phyloP scores from a whole-genome alignment of 2,329 filamentous ascomycete species.

The Alternaria rosae region DNA sequence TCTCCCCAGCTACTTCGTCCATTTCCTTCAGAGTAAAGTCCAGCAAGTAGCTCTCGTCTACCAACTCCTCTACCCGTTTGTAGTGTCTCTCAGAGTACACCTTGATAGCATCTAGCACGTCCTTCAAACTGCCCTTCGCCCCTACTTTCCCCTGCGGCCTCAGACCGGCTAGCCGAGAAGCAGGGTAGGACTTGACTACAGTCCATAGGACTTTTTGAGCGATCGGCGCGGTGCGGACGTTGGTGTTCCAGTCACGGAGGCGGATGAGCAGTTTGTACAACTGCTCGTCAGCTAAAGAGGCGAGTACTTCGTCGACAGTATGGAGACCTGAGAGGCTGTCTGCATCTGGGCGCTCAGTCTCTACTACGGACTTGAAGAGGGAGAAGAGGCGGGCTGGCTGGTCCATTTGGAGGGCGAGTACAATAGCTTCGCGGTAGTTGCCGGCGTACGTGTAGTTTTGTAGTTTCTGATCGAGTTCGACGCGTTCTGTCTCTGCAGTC shows the following conservation, averaged over 20 bases:
- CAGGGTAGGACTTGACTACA: conserved; percentile 81
- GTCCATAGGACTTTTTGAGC: conserved; percentile 85
- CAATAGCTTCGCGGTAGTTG: conserved; percentile 92
- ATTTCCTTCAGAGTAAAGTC: conserved; percentile 94
- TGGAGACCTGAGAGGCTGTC: conserved; percentile 70
- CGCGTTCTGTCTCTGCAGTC: conserved; percentile 75
- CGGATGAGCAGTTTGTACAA: conserved; percentile 82
- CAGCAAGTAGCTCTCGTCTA: conserved; percentile 92
- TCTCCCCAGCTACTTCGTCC: conserved; percentile 67
- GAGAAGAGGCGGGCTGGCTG: conserved; percentile 86
- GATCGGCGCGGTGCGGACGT: conserved; percentile 82
- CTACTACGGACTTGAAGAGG: conserved; percentile 82
- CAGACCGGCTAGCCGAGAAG: conserved; percentile 75
- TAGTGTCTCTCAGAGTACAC: conserved; percentile 96
- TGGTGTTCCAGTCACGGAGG: conserved; percentile 96
- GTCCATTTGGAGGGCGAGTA: conserved; percentile 89
- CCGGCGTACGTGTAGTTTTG: conserved; percentile 90
- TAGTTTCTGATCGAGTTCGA: conserved; percentile 93
- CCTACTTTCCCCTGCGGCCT: conserved; percentile 50
- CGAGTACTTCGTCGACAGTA: conserved; percentile 82
- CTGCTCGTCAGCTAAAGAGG: conserved; percentile 81
- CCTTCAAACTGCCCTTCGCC: conserved; percentile 65
- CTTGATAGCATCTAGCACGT: conserved; percentile 84
- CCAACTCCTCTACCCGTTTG: conserved; percentile 83
- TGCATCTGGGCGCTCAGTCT: conserved; percentile 65